Evolutionary conservation across 75 land plant genomes (phyloP), one percentile per base, ranked within the genome.

Genomic region (Adiantum capillusveneris): DNA sequence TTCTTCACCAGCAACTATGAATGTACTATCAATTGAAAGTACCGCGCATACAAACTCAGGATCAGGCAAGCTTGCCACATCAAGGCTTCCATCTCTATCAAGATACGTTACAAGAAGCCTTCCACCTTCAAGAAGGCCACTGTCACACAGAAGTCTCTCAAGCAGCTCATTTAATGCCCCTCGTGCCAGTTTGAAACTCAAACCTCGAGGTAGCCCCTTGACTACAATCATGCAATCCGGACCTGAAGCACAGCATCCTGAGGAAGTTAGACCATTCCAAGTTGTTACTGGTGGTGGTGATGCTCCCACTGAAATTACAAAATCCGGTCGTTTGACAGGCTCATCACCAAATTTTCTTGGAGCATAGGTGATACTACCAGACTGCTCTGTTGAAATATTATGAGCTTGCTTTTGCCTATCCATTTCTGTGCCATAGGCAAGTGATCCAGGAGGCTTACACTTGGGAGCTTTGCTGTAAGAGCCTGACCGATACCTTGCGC

Each of bases 121-220:
- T 11, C 62, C 62, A 43, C 6, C 17, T 27, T 60, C 62, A 20
- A 60, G 62, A 6, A 60, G 6, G 16, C 62, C 62, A 6, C 44
- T 21, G 11, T 42, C 27, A 25, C 20, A 21, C 6, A 60, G 29
- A 41, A 28, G 16, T 22, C 62, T 60, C 62, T 60, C 62, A 21
- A 60, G 21, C 16, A 60, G 29, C 46, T 60, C 62, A 43, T 60
- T 60, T 43, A 60, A 21, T 24, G 62, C 62, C 5, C 48, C 62
- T 25, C 41, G 42, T 16, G 41, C 29, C 1, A 44, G 24, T 16
- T 41, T 18, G 7, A 9, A 7, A 27, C 37, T 60, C n/a, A 42
- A 13, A 22, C 62, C 62, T 41, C 41, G 28, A 29, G 48, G 46
- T 1, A 60, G 17, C 14, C 62, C 62, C 44, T 44, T 27, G 20